A percentile compares a stretch with the other conserved stretches of the same genome.
Conservation (phyloP, 192 early-diverging fungal species). For the Coemansia asiatica region DNA sequence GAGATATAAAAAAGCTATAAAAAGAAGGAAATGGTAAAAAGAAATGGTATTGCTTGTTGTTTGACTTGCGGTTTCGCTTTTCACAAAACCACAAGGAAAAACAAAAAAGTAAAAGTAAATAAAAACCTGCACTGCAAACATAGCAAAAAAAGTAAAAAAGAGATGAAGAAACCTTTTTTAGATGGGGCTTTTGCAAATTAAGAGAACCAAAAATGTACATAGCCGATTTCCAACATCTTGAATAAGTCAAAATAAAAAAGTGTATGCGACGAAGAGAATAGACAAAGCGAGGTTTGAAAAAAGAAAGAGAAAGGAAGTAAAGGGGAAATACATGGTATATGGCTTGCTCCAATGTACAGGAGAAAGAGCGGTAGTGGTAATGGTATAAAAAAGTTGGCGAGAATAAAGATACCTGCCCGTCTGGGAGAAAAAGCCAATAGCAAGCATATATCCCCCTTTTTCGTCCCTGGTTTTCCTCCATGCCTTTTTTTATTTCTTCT, state of each 20-base stretch:
- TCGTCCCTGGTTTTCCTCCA: too few relatives aligned
- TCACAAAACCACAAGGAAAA: too few relatives aligned
- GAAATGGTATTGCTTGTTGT: neutral
- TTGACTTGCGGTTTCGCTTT: too few relatives aligned
- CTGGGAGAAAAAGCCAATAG: too few relatives aligned
- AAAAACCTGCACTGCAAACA: neutral
- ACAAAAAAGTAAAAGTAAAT: too few relatives aligned
- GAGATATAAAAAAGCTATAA: slow-evolving; percentile 22
- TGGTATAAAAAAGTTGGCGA: too few relatives aligned
- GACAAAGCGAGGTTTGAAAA: neutral
- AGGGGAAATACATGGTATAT: neutral
- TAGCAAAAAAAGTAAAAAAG: slow-evolving; percentile 1
- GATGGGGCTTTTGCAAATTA: neutral
- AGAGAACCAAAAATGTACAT: neutral
- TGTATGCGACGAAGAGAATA: neutral
- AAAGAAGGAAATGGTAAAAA: slow-evolving; percentile 13
- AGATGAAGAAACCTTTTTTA: neutral
- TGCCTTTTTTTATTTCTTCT: too few relatives aligned
- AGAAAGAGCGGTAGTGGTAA: neutral
- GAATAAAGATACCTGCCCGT: too few relatives aligned
- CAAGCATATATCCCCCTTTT: too few relatives aligned
- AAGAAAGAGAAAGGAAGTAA: neutral
- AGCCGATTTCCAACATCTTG: neutral
- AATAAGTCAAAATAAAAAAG: neutral
- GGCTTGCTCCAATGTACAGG: neutral